Conservation (phyloP, 257 asterid genomes). For the Osmanthus fragrans region DNA sequence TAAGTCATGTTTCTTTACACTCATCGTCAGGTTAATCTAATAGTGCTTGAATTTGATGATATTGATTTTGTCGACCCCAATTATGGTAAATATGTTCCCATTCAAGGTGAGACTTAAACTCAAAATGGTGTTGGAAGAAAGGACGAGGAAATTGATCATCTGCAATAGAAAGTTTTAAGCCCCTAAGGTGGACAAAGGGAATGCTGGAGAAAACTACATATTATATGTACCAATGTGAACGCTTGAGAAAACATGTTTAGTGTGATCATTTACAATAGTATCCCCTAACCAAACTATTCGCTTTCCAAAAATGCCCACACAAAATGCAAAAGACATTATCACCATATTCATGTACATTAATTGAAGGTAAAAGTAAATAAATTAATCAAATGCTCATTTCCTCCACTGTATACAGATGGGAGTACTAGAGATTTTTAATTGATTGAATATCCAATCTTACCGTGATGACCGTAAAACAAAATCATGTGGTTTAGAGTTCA, state of each 20-base stretch:
- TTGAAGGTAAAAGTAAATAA: not conserved
- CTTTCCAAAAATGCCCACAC: not conserved
- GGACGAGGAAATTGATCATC: not conserved
- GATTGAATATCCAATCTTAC: not conserved
- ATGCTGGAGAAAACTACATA: not conserved
- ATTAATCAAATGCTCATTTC: not conserved
- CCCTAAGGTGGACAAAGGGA: not conserved
- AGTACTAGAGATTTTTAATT: not conserved
- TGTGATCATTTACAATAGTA: not conserved
- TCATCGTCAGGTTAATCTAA: not conserved
- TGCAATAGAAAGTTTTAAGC: not conserved
- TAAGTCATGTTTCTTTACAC: not conserved
- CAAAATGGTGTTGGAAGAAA: not conserved
- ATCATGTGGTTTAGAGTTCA: not conserved
- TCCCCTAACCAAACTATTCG: not conserved
- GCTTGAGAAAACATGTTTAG: not conserved
- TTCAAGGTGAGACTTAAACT: not conserved
- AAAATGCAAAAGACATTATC: not conserved
- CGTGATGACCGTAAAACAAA: not conserved
- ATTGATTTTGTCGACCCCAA: not conserved
- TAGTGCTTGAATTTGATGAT: not conserved
- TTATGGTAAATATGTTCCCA: not conserved
- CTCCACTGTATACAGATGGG: not conserved
- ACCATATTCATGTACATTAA: not conserved
- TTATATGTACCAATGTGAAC: not conserved